Evolutionary conservation across 805 yeast genomes (phyloP).

Genomic region (Saturnispora kantuleensis): DNA sequence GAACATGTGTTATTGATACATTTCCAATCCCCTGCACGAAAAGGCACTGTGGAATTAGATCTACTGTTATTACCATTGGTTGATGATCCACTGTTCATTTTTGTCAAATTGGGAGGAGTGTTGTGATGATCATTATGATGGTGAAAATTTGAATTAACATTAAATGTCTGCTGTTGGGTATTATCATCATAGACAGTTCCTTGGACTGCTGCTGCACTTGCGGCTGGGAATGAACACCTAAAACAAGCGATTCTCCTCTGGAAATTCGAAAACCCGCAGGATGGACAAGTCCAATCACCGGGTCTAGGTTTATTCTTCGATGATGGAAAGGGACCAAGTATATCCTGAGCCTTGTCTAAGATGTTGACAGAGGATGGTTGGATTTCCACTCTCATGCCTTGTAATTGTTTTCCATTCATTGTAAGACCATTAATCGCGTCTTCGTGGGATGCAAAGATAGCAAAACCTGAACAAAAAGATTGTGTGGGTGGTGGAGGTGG

Average conservation of each 20-base stretch:
- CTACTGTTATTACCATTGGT: constrained; percentile 18
- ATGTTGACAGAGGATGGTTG: constrained; percentile 77
- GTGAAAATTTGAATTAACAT: constrained; percentile 9
- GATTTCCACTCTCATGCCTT: constrained; percentile 70
- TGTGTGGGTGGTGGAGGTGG: background rate
- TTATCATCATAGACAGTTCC: constrained; percentile 38
- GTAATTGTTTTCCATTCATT: constrained; percentile 66
- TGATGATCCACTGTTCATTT: constrained; percentile 4
- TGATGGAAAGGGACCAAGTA: constrained; percentile 75
- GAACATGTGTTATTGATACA: constrained; percentile 70
- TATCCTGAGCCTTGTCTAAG: constrained; percentile 72
- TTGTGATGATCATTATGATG: constrained; percentile 9
- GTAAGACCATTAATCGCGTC: constrained; percentile 73
- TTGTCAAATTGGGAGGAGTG: background rate
- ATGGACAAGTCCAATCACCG: constrained; percentile 97
- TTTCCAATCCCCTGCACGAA: constrained; percentile 96
- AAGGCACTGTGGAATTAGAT: constrained; percentile 55
- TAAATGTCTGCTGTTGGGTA: constrained; percentile 1
- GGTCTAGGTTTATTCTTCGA: constrained; percentile 85
- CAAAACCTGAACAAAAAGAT: constrained; percentile 58
- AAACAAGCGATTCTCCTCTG: constrained; percentile 92
- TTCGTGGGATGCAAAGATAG: constrained; percentile 73
- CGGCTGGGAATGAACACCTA: constrained; percentile 82
- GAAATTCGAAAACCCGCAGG: constrained; percentile 90
- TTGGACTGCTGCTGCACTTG: constrained; percentile 60